A percentile compares a stretch with the other conserved stretches of the same genome.
phyloP scores from a whole-genome alignment of 257 asterid species.

The Scutellaria baicalensis region DNA sequence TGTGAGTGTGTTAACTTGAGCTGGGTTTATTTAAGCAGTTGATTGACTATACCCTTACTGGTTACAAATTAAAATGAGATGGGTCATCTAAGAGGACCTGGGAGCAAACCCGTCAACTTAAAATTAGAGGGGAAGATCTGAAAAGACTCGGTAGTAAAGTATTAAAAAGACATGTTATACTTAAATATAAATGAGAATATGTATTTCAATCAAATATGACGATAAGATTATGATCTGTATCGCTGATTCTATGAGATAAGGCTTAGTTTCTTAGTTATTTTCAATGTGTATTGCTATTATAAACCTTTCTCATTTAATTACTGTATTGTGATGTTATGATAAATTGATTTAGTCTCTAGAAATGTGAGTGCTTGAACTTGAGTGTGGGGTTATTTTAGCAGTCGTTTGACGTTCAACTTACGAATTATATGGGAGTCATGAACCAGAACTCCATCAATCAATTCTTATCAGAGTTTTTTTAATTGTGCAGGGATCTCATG shows the following conservation, averaged over 20 bases:
- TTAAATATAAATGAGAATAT: no score
- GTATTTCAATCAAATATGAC: no score
- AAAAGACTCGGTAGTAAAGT: no score
- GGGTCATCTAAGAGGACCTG: no score
- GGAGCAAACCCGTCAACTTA: no score
- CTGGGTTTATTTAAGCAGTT: background rate
- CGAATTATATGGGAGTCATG: background rate
- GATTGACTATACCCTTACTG: background rate
- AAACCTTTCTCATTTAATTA: background rate
- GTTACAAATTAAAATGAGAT: background rate
- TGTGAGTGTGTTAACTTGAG: slow-evolving; percentile 1
- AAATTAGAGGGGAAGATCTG: no score
- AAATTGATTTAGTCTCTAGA: background rate
- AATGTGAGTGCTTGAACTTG: background rate
- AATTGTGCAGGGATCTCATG: slow-evolving; percentile 88
- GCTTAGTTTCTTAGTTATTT: background rate
- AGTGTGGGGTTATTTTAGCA: background rate
- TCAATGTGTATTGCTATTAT: background rate
- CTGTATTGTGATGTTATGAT: background rate
- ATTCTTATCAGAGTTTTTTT: slow-evolving; percentile 25
- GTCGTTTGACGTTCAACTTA: background rate
- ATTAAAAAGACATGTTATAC: no score
- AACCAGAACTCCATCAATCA: background rate
- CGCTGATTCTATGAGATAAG: no score
- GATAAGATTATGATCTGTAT: no score